Base-by-base conservation (phyloP, 2,329 filamentous ascomycete genomes). In the Ophiosphaerella herpotricha region DNA sequence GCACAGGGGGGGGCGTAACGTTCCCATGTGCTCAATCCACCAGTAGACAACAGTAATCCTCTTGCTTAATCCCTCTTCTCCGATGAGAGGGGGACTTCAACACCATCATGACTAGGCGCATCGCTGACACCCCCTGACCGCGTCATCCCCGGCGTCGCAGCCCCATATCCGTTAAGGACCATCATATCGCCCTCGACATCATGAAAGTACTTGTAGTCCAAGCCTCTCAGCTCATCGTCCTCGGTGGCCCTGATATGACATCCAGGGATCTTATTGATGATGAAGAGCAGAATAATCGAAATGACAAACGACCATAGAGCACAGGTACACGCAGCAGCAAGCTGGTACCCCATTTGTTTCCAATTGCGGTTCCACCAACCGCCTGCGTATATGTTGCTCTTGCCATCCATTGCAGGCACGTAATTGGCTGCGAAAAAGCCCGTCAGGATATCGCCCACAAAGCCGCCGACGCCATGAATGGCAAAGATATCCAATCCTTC, bases 401-500 rank as follows among this genome's bases (percentile, higher is more conserved):
- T 74, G 1, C 82, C 82, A 34, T 85, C 82, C 12, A 84, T 75
- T 6, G 77, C 76, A 2, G 78, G 77, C 2, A 84, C 77, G 61
- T 66, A 70, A 11, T 67, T 48, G 1, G 80, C 77, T 0, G 83
- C 82, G 44, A 85, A 85, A 26, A 85, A 73, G 2, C 83, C 82
- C 0, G 82, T 85, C 14, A 85, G 61, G 40, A 85, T 74, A 31
- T 81, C 78, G 13, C 82, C 83, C 1, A 85, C 76, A 54, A 80
- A 77, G 9, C 83, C 83, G n/a, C 82, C 82, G 2, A 85, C 71
- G 14, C 82, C 82, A 60, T 85, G 83, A 24, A 85, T 78, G 26
- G 81, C 81, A 52, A 84, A 85, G 42, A 85, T 82, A 50, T 85
- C 82, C 43, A 85, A 75, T 2, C 81, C 81, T 39, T 85, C 82